A percentile compares a stretch with the other conserved stretches of the same genome.
Conservation (phyloP, 768 basidiomycete genomes). For the Calocybe gangraenosa region DNA sequence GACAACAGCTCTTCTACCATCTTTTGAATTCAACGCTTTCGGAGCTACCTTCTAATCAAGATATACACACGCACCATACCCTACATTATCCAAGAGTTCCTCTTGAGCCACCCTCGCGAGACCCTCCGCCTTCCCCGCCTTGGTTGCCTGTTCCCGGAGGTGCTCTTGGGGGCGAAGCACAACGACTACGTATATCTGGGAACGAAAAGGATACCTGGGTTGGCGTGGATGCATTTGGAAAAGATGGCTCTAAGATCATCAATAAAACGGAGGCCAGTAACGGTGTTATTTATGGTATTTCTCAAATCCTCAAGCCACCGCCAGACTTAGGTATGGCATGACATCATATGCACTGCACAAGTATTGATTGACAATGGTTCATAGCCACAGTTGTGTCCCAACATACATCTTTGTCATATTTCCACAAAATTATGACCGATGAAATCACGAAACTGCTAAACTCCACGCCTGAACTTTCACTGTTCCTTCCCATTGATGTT, state of each 20-base stretch:
- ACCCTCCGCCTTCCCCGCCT: conserved; percentile 73
- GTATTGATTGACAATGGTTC: conserved; percentile 3
- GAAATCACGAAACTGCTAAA: conserved; percentile 57
- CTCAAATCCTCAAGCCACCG: conserved; percentile 71
- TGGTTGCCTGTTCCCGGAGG: conserved; percentile 87
- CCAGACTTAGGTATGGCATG: conserved; percentile 61
- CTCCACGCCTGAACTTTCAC: conserved; percentile 66
- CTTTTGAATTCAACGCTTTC: conserved; percentile 77
- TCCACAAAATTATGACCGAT: conserved; percentile 65
- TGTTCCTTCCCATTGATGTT: conserved; percentile 83
- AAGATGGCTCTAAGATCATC: conserved; percentile 65
- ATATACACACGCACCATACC: conserved; percentile 47
- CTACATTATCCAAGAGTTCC: conserved; percentile 66
- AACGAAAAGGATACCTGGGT: conserved; percentile 49
- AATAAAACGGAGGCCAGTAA: conserved; percentile 63
- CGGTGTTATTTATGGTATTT: conserved; percentile 74
- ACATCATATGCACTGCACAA: conserved; percentile 2
- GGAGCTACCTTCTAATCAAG: conserved; percentile 34
- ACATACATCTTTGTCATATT: conserved; percentile 65
- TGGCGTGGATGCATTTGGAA: conserved; percentile 75
- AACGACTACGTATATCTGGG: conserved; percentile 66
- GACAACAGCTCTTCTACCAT: conserved; percentile 94
- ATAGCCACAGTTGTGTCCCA: conserved; percentile 58
- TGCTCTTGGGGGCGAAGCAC: conserved; percentile 74
- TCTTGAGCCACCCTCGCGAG: conserved; percentile 55